These are phyloP conservation scores for Cunninghamia lanceolata DNA, from an alignment of 75 land plant species.

Conservation along the genomic window DNA sequence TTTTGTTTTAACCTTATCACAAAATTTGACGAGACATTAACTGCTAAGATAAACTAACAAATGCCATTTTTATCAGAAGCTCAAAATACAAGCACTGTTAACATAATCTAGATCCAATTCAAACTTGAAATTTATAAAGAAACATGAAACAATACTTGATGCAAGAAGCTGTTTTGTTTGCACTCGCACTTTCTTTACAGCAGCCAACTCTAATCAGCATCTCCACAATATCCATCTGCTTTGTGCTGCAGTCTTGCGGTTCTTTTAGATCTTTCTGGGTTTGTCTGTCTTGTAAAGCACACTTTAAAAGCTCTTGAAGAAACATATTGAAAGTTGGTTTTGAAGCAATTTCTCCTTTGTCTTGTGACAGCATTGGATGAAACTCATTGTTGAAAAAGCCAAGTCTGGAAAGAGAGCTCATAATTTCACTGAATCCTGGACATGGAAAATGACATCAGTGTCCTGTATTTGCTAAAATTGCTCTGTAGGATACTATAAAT, in stretches of 20 bases:
- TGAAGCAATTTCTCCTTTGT: not conserved
- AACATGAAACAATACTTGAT: conserved; percentile 17
- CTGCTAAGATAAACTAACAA: not conserved
- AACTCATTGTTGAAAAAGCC: conserved; percentile 68
- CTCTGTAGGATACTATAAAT: not conserved
- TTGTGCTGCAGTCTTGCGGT: not conserved
- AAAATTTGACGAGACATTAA: not conserved
- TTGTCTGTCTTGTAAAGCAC: not conserved
- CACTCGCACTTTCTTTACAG: conserved; percentile 56
- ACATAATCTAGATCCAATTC: not conserved
- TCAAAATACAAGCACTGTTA: not conserved
- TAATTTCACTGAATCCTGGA: conserved; percentile 86
- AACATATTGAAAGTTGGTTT: conserved; percentile 58
- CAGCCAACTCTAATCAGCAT: conserved; percentile 40
- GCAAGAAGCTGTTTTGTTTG: conserved; percentile 41
- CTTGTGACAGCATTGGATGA: conserved; percentile 43
- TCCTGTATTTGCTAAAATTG: not conserved
- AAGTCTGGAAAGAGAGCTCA: conserved; percentile 72
- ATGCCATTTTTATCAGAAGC: not conserved
- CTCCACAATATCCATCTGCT: conserved; percentile 35
- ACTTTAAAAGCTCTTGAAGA: conserved; percentile 43
- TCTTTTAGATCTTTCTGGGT: conserved; percentile 6
- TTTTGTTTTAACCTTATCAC: not conserved
- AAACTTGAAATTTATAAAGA: not conserved
- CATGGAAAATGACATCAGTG: not conserved